Percentiles rank a stretch among this genome's conserved stretches.
Evolutionary conservation across 1,284 basidiomycete genomes (phyloP).

Genomic region (Meripilus lineatus): DNA sequence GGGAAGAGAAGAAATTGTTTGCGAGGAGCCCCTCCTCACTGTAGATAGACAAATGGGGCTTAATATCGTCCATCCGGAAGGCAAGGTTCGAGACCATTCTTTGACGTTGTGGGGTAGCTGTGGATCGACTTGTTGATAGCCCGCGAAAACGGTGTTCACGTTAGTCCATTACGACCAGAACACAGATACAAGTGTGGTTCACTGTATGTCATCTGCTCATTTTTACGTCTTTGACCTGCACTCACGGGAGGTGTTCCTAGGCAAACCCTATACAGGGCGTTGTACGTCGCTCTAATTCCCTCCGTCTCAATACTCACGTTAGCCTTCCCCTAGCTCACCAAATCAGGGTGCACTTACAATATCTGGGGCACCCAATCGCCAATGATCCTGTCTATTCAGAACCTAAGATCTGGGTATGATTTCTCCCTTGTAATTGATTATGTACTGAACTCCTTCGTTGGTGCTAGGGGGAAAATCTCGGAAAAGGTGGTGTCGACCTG

Average conservation of each 20-base stretch:
- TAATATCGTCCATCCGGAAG: conserved; percentile 91
- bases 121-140: conserved; percentile 36
- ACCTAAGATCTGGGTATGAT: conserved; percentile 72
- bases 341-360: conserved; percentile 95
- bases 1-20: conserved; percentile 71
- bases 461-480: conserved; percentile 61
- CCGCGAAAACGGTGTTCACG: conserved; percentile 88
- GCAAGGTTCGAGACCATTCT: conserved; percentile 56
- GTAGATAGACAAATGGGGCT: conserved; percentile 95
- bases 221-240: neutral
- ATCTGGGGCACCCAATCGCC: conserved; percentile 88
- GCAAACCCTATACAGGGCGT: conserved; percentile 81
- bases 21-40: conserved; percentile 86
- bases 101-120: neutral
- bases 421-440: neutral
- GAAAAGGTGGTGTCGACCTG: conserved; percentile 80
- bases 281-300: conserved; percentile 52
- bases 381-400: conserved; percentile 89
- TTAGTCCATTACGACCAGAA: conserved; percentile 79
- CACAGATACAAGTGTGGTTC: conserved; percentile 85
- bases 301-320: too few relatives aligned
- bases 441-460: neutral
- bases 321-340: conserved; percentile 69
- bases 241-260: conserved; percentile 31
- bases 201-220: conserved; percentile 52